Percentiles rank a stretch among this genome's conserved stretches.
These are phyloP conservation scores for Mortierella hygrophila DNA, from an alignment of 192 early-diverging fungal genomes.

Conservation along the genomic window DNA sequence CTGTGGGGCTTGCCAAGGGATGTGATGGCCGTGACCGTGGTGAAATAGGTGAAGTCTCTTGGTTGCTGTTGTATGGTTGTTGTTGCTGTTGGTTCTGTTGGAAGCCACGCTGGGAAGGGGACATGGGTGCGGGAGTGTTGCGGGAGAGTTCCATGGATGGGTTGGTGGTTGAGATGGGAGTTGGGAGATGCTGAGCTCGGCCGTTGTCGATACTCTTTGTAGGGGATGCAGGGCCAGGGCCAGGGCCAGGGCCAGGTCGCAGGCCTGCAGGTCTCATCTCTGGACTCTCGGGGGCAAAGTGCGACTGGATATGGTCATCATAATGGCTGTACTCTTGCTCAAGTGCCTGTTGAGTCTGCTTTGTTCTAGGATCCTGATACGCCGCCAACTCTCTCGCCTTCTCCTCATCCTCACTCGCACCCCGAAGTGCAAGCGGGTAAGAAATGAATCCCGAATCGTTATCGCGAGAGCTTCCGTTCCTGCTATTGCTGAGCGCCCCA, in stretches of 20 bases:
- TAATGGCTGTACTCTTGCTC: slow-evolving; percentile 28
- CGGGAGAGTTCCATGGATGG: slow-evolving; percentile 1
- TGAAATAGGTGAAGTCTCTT: not conserved
- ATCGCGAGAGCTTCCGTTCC: not conserved
- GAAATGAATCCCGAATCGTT: slow-evolving; percentile 13
- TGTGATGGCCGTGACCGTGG: slow-evolving; percentile 14
- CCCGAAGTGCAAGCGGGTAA: slow-evolving; percentile 13
- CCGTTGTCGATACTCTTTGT: not conserved
- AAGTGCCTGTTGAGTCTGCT: not conserved
- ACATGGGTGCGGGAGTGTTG: slow-evolving; percentile 4
- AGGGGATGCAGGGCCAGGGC: not conserved
- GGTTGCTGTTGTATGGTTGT: slow-evolving; percentile 17
- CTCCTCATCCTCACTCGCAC: not conserved
- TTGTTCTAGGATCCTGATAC: not conserved
- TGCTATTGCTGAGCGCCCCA: not conserved
- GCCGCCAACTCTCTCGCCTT: not conserved
- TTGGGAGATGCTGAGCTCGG: not conserved
- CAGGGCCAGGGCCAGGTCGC: not conserved
- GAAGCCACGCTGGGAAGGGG: slow-evolving; percentile 25
- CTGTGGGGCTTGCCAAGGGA: not conserved
- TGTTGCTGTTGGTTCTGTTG: slow-evolving; percentile 6
- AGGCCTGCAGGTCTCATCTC: not conserved
- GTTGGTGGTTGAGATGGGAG: slow-evolving; percentile 12
- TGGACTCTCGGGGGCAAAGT: slow-evolving; percentile 19
- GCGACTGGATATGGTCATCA: slow-evolving; percentile 38